Conservation (phyloP, 73 alveolate genomes). For the Tetrahymena malaccensis region DNA sequence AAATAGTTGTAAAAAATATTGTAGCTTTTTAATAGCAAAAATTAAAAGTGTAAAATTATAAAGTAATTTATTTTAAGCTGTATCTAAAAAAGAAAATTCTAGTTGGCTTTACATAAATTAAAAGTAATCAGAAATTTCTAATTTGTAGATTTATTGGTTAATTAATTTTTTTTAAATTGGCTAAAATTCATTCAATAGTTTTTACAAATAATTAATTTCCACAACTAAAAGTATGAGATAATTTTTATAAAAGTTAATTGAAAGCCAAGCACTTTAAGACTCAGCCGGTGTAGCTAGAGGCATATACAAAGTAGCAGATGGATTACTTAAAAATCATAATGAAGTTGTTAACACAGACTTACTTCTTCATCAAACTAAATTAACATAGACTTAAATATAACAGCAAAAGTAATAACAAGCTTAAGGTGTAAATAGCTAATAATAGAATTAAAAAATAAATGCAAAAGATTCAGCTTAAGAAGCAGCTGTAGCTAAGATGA, state of each 20-base stretch:
- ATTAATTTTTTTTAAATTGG: neutral
- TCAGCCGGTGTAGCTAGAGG: neutral
- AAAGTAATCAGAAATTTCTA: neutral
- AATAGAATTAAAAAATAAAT: neutral
- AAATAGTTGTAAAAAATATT: too few relatives aligned
- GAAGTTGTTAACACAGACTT: neutral
- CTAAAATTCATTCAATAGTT: neutral
- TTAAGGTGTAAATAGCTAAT: neutral
- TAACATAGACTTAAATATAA: neutral
- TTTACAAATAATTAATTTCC: neutral
- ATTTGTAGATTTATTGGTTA: neutral
- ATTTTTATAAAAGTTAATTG: neutral
- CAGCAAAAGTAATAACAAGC: neutral
- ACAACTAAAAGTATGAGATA: neutral
- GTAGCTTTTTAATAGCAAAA: neutral
- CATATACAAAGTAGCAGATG: neutral
- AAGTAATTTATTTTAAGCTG: neutral
- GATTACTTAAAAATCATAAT: neutral
- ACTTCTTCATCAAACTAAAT: neutral
- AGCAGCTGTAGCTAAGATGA: neutral
- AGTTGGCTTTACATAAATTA: neutral
- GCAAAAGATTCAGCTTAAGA: neutral
- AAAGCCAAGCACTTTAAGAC: neutral
- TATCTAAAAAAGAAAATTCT: neutral
- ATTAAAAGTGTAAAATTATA: neutral